A percentile compares a stretch with the other conserved stretches of the same genome.
These are phyloP conservation scores for Penicillium aurantiogriseum DNA, from an alignment of 2,329 filamentous ascomycete genomes.

Conservation along the genomic window DNA sequence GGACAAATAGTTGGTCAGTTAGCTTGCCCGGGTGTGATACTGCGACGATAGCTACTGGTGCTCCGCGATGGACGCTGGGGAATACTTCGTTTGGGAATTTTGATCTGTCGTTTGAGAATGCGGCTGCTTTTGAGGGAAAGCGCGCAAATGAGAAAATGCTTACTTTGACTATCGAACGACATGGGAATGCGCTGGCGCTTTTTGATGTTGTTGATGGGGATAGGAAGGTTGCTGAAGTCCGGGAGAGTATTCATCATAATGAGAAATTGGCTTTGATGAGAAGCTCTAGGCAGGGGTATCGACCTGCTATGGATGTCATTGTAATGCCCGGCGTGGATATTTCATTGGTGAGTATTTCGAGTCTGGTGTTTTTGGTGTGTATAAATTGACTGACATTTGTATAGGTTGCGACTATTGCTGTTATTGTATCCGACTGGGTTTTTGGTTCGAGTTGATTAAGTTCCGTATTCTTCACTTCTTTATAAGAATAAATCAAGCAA, in stretches of 20 bases:
- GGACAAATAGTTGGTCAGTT: slow-evolving; percentile 15
- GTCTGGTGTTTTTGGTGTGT: background rate
- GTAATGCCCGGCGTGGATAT: slow-evolving; percentile 27
- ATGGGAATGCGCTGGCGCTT: slow-evolving; percentile 12
- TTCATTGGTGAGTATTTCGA: slow-evolving; percentile 19
- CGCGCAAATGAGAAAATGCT: slow-evolving; percentile 8
- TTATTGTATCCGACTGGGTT: slow-evolving; percentile 22
- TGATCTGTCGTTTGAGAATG: slow-evolving; percentile 15
- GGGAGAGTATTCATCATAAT: slow-evolving; percentile 24
- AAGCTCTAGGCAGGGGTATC: slow-evolving; percentile 13
- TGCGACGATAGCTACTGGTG: slow-evolving; percentile 10
- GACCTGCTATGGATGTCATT: slow-evolving; percentile 27
- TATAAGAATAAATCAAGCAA: background rate
- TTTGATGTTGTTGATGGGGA: slow-evolving; percentile 26
- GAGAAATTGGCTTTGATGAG: slow-evolving; percentile 20
- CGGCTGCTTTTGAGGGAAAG: slow-evolving; percentile 9
- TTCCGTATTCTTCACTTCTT: background rate
- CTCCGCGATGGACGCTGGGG: slow-evolving; percentile 10
- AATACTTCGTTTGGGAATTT: slow-evolving; percentile 7
- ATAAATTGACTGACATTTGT: background rate
- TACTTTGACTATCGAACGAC: slow-evolving; percentile 14
- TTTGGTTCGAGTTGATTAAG: slow-evolving; percentile 15
- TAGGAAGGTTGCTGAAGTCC: slow-evolving; percentile 20
- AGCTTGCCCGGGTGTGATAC: slow-evolving; percentile 14
- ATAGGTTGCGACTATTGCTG: slow-evolving; percentile 21